These are phyloP conservation scores for Effrenium voratum DNA, from an alignment of 73 alveolate genomes.

Conservation along the genomic window DNA sequence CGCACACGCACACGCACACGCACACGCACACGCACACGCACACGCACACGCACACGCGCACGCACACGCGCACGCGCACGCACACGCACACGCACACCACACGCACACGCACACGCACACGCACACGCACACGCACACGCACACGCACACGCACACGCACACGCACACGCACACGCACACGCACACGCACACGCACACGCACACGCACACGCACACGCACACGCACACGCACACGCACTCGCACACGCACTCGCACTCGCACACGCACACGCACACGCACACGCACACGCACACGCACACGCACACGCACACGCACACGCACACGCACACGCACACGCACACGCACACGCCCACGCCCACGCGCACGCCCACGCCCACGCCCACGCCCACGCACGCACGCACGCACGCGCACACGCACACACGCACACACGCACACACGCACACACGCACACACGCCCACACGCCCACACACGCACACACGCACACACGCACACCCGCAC, in stretches of 20 bases:
- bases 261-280: slow-evolving; percentile 8
- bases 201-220: slow-evolving; percentile 4
- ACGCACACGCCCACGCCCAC: background rate
- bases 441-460: background rate
- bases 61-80: too few species aligned
- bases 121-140: background rate
- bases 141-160: background rate
- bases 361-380: background rate
- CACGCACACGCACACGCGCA: too few species aligned
- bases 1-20: too few species aligned
- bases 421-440: background rate
- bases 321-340: background rate
- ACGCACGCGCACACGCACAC: background rate
- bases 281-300: slow-evolving; percentile 3
- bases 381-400: background rate
- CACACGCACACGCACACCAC: background rate
- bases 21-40: too few species aligned
- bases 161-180: background rate
- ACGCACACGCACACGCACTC: background rate
- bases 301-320: slow-evolving; percentile 4
- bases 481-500: background rate
- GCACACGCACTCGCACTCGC: background rate
- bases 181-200: background rate
- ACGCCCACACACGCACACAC: background rate
- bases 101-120: background rate